These are phyloP conservation scores for Calophaca sinica DNA, from an alignment of 306 rosid genomes.

Conservation along the genomic window DNA sequence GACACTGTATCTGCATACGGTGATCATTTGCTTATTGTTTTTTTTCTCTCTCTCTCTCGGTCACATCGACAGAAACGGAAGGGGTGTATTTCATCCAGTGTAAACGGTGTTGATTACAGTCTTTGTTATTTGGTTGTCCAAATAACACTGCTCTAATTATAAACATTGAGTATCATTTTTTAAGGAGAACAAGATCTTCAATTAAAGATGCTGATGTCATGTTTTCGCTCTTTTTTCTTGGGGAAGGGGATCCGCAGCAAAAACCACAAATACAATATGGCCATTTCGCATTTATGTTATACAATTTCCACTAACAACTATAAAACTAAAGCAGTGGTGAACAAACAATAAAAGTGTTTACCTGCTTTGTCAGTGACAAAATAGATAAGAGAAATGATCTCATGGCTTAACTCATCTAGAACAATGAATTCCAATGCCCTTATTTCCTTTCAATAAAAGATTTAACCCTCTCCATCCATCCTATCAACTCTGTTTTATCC, in stretches of 20 bases:
- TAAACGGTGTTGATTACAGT: too few relatives aligned
- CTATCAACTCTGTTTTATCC: conserved; percentile 72
- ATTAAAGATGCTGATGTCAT: neutral
- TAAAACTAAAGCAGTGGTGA: conserved; percentile 9
- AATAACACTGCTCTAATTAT: too few relatives aligned
- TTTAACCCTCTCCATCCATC: conserved; percentile 82
- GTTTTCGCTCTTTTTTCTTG: neutral
- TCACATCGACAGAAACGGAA: too few relatives aligned
- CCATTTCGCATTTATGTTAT: conserved; percentile 19
- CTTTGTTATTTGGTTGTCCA: too few relatives aligned
- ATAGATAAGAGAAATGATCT: conserved; percentile 31
- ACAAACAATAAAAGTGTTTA: conserved; percentile 31
- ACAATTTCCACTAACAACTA: conserved; percentile 29
- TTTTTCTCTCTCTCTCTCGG: too few relatives aligned
- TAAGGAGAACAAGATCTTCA: conserved; percentile 6
- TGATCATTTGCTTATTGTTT: too few relatives aligned
- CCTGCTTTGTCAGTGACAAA: conserved; percentile 34
- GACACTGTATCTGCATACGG: too few relatives aligned
- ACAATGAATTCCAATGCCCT: conserved; percentile 37
- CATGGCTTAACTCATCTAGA: conserved; percentile 32
- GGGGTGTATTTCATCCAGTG: too few relatives aligned
- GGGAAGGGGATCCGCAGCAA: neutral
- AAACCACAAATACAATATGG: conserved; percentile 33
- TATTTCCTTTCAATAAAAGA: conserved; percentile 71
- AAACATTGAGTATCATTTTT: neutral